These are phyloP conservation scores for Acer campestre DNA, from an alignment of 345 rosid genomes.

Conservation along the genomic window DNA sequence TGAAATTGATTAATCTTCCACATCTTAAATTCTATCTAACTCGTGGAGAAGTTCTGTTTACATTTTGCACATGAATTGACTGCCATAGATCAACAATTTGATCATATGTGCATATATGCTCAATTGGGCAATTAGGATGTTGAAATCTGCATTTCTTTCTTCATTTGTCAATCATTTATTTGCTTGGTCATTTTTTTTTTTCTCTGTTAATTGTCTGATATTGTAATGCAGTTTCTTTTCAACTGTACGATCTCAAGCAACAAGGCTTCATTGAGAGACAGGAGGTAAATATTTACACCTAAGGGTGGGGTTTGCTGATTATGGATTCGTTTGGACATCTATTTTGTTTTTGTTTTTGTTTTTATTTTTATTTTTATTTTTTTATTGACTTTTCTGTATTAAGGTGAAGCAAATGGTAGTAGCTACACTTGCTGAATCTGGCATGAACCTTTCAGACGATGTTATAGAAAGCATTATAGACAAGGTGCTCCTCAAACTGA, in stretches of 20 bases:
- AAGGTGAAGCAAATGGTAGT: slow-evolving; percentile 99
- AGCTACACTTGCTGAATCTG: slow-evolving; percentile 98
- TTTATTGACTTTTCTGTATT: not conserved
- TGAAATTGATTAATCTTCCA: not conserved
- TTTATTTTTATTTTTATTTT: too few relatives aligned
- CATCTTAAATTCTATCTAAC: not conserved
- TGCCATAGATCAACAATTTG: not conserved
- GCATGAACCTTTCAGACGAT: slow-evolving; percentile 93
- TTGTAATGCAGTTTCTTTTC: slow-evolving; percentile 82
- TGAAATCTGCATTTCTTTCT: too few relatives aligned
- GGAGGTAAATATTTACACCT: slow-evolving; percentile 56
- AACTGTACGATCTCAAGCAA: slow-evolving; percentile 96
- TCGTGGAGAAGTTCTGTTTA: not conserved
- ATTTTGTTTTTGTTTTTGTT: not conserved
- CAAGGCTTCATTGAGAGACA: slow-evolving; percentile 99
- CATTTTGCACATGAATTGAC: not conserved
- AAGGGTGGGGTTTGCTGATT: not conserved
- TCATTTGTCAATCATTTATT: too few relatives aligned
- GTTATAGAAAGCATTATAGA: slow-evolving; percentile 96
- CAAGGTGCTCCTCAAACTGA: slow-evolving; percentile 51
- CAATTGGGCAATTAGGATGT: slow-evolving; percentile 8
- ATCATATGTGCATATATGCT: not conserved
- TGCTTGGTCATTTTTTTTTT: not conserved
- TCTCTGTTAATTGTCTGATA: slow-evolving; percentile 15
- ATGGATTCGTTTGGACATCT: not conserved